phyloP scores from a whole-genome alignment of 768 basidiomycete genomes.

The Leucosporidium creatinivorum region DNA sequence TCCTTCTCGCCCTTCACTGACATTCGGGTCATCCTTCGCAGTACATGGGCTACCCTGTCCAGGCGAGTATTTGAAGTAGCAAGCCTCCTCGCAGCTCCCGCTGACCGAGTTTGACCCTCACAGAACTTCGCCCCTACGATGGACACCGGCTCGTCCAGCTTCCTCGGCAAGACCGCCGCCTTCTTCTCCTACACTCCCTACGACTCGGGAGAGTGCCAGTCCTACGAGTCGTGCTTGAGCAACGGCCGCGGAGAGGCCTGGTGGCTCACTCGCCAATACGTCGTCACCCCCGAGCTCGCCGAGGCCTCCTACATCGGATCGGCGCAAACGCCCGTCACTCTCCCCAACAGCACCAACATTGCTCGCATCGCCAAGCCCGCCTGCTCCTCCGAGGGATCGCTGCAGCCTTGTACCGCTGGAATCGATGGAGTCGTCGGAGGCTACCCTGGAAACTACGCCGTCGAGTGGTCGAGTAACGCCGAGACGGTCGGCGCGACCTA shows the following conservation, averaged over 20 bases:
- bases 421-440: constrained; percentile 25
- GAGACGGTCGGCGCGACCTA: constrained; percentile 16
- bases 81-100: not conserved
- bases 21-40: too few species aligned
- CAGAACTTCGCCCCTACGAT: constrained; percentile 17
- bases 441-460: constrained; percentile 18
- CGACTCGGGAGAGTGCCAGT: constrained; percentile 31
- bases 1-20: too few species aligned
- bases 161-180: constrained; percentile 23
- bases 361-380: constrained; percentile 14
- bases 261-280: constrained; percentile 31
- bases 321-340: constrained; percentile 4
- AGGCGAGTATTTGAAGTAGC: too few species aligned
- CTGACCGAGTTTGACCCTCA: not conserved
- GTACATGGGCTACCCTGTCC: too few species aligned
- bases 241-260: constrained; percentile 22
- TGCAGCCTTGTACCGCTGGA: constrained; percentile 4
- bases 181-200: constrained; percentile 34
- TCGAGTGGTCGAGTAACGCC: constrained; percentile 25
- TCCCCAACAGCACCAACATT: constrained; percentile 17
- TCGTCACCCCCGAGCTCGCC: constrained; percentile 15
- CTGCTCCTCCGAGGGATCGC: constrained; percentile 10
- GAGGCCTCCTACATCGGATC: constrained; percentile 8
- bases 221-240: constrained; percentile 1
- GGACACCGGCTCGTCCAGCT: not conserved